phyloP scores from a whole-genome alignment of 2,329 filamentous ascomycete genomes.

The Ophiostoma populinum region DNA sequence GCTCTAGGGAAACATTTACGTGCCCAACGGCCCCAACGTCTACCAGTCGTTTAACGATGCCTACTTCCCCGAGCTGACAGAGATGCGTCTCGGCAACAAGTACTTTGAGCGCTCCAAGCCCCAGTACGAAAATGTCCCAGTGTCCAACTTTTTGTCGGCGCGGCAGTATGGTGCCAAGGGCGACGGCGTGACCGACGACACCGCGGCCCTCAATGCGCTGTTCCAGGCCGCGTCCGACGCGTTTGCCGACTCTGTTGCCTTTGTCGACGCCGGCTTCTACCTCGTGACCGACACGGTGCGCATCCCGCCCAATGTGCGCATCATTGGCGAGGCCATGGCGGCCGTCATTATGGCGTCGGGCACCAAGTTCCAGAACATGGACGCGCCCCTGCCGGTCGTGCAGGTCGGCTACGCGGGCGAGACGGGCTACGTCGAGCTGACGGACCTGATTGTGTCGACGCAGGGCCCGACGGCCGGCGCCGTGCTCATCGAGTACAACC shows the following conservation, averaged over 20 bases:
- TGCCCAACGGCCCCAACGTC: slow-evolving; percentile 23
- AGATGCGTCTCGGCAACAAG: slow-evolving; percentile 33
- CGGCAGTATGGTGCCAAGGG: slow-evolving; percentile 52
- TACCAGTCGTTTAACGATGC: slow-evolving; percentile 26
- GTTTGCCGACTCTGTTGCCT: slow-evolving; percentile 31
- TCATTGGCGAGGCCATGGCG: slow-evolving; percentile 42
- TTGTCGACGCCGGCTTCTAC: slow-evolving; percentile 46
- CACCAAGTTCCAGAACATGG: slow-evolving; percentile 34
- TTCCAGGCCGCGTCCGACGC: slow-evolving; percentile 17
- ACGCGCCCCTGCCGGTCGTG: slow-evolving; percentile 45
- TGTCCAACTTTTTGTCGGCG: slow-evolving; percentile 48
- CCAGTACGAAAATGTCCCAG: slow-evolving; percentile 45
- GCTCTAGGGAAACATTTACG: slow-evolving; percentile 48
- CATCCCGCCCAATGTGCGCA: slow-evolving; percentile 31
- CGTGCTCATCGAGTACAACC: slow-evolving; percentile 56
- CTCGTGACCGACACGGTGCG: slow-evolving; percentile 36
- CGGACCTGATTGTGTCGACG: slow-evolving; percentile 55
- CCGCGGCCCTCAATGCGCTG: slow-evolving; percentile 43
- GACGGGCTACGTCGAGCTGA: slow-evolving; percentile 48
- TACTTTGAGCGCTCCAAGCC: slow-evolving; percentile 66
- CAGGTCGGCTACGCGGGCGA: slow-evolving; percentile 43
- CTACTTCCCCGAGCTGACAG: slow-evolving; percentile 28
- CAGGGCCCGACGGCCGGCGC: slow-evolving; percentile 50
- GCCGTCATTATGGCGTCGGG: slow-evolving; percentile 40
- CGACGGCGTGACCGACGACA: slow-evolving; percentile 61